Evolutionary conservation across 805 yeast genomes (phyloP), one percentile per base, ranked within the genome.

Genomic region (Myxozyma lipomycoides): DNA sequence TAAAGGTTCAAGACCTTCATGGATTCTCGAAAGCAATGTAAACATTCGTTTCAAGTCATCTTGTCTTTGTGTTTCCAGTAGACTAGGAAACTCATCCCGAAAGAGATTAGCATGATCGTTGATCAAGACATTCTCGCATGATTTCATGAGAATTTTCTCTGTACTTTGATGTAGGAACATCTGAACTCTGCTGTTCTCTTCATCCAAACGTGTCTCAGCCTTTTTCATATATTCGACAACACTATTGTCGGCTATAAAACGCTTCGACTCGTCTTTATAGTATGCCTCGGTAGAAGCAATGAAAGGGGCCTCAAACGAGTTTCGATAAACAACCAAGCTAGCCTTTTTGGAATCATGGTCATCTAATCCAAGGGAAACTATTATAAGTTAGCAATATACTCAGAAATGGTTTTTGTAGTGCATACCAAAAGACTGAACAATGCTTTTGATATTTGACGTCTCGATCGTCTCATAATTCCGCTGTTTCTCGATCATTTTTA

Each of bases 201-300:
- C 96, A 35, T 78, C 78, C 44, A 95, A 78, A 55, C 97, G 77
- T 46, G 78, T 76, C 61, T 86, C 89, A 36, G 96, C 95, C 66
- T 84, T 86, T 54, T 78, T 80, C 78, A 93, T 82, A 70, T 93
- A 93, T 63, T 88, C 95, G 22, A 90, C 91, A 43, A 91, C 91
- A 58, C 88, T 84, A 67, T 89, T 85, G 26, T 79, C 78, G 2
- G 76, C 69, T 52, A 93, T 73, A 65, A 82, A 89, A 39, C 74
- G 75, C 17, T 72, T 70, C 36, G 93, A 81, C 68, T 89, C 96
- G 40, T 73, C 73, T 21, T 73, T 71, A 69, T 86, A 88, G 65
- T 82, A 87, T 35, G 64, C 58, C 15, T 56, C 61, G 2, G 77
- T 73, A 23, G 79, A 82, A 22, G 78, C 80, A 58, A 93, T 74